Percentiles rank a stretch among this genome's conserved stretches.
These are phyloP conservation scores for Dysphania ambrosioides DNA, from an alignment of 148 eudicot species.

Conservation along the genomic window DNA sequence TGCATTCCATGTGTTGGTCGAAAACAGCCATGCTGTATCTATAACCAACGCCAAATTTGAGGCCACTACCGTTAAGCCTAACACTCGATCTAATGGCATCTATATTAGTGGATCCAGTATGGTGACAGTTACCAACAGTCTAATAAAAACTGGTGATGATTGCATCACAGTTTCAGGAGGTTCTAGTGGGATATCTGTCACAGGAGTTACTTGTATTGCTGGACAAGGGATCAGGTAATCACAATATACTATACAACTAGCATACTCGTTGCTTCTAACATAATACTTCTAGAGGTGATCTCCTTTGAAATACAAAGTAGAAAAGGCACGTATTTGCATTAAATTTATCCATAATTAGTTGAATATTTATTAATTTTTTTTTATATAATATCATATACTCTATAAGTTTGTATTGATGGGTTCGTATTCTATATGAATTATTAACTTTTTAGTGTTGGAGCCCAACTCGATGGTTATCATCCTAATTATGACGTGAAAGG, in stretches of 20 bases:
- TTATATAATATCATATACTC: no score
- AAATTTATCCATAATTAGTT: no score
- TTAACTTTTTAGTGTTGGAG: conserved; percentile 40
- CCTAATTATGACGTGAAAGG: conserved; percentile 35
- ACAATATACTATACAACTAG: background rate
- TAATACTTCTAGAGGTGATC: no score
- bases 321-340: no score
- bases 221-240: conserved; percentile 68
- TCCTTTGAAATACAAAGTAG: no score
- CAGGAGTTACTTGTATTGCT: conserved; percentile 40
- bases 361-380: no score
- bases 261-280: no score
- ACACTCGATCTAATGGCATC: conserved; percentile 49
- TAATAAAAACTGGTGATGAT: conserved; percentile 60
- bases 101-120: conserved; percentile 37
- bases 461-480: conserved; percentile 9
- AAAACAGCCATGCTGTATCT: conserved; percentile 24
- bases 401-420: no score
- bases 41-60: conserved; percentile 34
- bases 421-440: background rate
- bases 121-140: conserved; percentile 24
- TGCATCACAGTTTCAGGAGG: conserved; percentile 64
- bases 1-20: conserved; percentile 47
- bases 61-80: conserved; percentile 41
- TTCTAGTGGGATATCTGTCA: conserved; percentile 27